These are phyloP conservation scores for Metroxylon sagu DNA, from an alignment of 176 grass and related monocot genomes.

Conservation along the genomic window DNA sequence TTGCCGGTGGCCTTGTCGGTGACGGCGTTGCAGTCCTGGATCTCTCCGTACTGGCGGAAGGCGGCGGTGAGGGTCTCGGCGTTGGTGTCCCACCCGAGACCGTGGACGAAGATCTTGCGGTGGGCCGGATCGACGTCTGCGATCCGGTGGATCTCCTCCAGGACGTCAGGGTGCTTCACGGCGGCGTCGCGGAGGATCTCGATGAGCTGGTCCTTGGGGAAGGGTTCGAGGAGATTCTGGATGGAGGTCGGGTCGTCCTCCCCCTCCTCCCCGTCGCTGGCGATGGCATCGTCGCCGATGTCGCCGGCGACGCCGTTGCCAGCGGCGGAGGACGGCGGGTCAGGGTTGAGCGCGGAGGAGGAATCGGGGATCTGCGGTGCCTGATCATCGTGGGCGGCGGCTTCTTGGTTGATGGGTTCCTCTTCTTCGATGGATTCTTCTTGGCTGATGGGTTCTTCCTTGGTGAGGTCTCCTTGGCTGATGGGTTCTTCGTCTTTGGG, in stretches of 20 bases:
- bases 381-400: neutral
- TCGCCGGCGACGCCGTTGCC: neutral
- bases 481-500: too few species aligned
- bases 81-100: slow-evolving; percentile 89
- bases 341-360: too few species aligned
- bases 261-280: slow-evolving; percentile 17
- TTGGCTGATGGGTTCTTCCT: too few species aligned
- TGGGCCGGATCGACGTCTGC: slow-evolving; percentile 76
- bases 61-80: slow-evolving; percentile 46
- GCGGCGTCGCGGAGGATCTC: slow-evolving; percentile 78
- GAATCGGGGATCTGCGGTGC: neutral
- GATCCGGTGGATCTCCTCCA: slow-evolving; percentile 28
- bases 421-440: neutral
- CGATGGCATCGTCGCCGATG: neutral
- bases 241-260: slow-evolving; percentile 53
- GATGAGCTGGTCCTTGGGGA: slow-evolving; percentile 86
- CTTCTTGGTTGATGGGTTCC: neutral
- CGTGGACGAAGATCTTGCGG: slow-evolving; percentile 94
- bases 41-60: slow-evolving; percentile 75
- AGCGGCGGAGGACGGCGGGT: neutral
- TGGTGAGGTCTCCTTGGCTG: too few species aligned
- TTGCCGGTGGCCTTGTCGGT: slow-evolving; percentile 71
- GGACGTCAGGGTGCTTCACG: slow-evolving; percentile 44
- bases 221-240: slow-evolving; percentile 62
- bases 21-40: slow-evolving; percentile 88